A percentile compares a stretch with the other conserved stretches of the same genome.
These are phyloP conservation scores for Alloteropsis semialata DNA, from an alignment of 176 grass and related monocot species.

Conservation along the genomic window DNA sequence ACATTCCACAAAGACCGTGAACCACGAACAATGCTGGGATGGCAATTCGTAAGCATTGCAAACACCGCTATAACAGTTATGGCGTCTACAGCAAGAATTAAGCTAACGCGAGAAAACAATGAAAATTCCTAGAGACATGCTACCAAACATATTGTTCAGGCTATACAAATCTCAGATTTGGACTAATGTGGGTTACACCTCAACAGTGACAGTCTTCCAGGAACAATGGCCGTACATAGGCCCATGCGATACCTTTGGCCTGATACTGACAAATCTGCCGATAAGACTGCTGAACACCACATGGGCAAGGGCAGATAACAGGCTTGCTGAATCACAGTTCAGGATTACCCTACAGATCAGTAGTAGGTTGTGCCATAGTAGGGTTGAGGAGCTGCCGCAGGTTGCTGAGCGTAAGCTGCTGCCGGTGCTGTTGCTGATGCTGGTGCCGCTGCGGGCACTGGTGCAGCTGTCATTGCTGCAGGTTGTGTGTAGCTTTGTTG, in stretches of 20 bases:
- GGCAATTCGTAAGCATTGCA: neutral
- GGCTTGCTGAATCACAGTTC: neutral
- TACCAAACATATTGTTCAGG: neutral
- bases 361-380: slow-evolving; percentile 70
- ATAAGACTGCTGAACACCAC: neutral
- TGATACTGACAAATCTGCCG: neutral
- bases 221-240: neutral
- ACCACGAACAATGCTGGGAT: neutral
- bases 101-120: neutral
- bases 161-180: slow-evolving; percentile 19
- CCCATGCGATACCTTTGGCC: neutral
- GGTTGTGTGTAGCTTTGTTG: slow-evolving; percentile 69
- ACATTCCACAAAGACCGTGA: neutral
- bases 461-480: slow-evolving; percentile 27
- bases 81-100: neutral
- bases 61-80: neutral
- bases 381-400: slow-evolving; percentile 55
- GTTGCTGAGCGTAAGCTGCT: slow-evolving; percentile 49
- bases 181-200: neutral
- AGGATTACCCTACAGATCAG: slow-evolving; percentile 25
- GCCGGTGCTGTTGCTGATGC: neutral
- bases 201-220: neutral
- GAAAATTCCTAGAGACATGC: neutral
- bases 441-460: neutral
- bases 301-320: neutral